Conservation (phyloP, 352 stramenopile genomes). For the Phytophthora chlamydospora region DNA sequence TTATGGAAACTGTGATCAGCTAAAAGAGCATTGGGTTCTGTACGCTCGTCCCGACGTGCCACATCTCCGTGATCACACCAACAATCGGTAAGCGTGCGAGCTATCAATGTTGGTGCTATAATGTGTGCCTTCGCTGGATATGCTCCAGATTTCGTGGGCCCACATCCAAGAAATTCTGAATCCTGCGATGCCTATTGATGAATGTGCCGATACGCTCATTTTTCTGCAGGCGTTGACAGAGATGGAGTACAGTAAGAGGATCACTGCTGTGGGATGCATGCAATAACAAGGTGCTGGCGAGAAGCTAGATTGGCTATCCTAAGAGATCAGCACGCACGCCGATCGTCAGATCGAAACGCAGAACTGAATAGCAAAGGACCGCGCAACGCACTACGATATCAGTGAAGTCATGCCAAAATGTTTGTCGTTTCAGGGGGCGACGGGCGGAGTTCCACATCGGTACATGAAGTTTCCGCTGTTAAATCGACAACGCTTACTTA, state of each 20-base stretch:
- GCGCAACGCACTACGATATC: neutral
- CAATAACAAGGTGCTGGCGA: conserved; percentile 2
- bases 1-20: conserved; percentile 3
- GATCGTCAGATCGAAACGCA: conserved; percentile 5
- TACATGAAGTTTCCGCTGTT: too few species aligned
- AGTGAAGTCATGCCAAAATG: conserved; percentile 1
- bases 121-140: too few species aligned
- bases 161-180: too few species aligned
- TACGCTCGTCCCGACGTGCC: too few species aligned
- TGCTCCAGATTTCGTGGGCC: too few species aligned
- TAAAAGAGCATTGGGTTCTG: too few species aligned
- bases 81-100: conserved; percentile 4
- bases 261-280: conserved; percentile 4
- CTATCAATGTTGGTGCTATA: too few species aligned
- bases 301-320: too few species aligned
- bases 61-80: conserved; percentile 1
- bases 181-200: conserved; percentile 2
- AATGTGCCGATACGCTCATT: conserved; percentile 10
- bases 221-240: conserved; percentile 8
- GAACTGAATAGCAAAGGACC: conserved; percentile 2
- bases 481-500: too few species aligned
- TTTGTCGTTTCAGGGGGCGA: neutral
- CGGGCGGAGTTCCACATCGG: too few species aligned
- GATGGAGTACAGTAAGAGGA: conserved; percentile 14
- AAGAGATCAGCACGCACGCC: conserved; percentile 7